Evolutionary conservation across 495 filamentous ascomycete species (phyloP).

Genomic region (Cercophora samala): DNA sequence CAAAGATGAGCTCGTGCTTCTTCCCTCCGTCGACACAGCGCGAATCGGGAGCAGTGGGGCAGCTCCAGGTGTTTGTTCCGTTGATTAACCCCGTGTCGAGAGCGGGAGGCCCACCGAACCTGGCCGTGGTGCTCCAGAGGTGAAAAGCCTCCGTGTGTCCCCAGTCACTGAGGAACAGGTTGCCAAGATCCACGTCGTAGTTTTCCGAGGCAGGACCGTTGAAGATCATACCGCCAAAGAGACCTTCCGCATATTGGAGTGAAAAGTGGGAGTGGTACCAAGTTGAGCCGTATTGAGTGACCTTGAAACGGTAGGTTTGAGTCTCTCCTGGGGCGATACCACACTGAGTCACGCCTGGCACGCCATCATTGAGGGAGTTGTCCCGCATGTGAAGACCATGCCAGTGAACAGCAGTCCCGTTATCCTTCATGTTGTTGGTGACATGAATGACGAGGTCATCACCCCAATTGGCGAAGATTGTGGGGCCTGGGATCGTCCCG

Average conservation of each 20-base stretch:
- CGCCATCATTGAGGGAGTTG: constrained; percentile 34
- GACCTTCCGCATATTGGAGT: constrained; percentile 47
- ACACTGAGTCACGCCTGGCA: constrained; percentile 32
- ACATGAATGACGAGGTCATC: constrained; percentile 44
- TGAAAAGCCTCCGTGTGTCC: constrained; percentile 32
- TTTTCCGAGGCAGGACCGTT: constrained; percentile 45
- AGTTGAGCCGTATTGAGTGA: constrained; percentile 30
- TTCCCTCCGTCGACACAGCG: constrained; percentile 33
- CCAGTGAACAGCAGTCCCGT: constrained; percentile 36
- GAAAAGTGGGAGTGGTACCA: constrained; percentile 51
- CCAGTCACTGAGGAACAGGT: constrained; percentile 22
- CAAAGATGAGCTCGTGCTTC: constrained; percentile 38
- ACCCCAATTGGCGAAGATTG: constrained; percentile 50
- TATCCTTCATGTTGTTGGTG: constrained; percentile 24
- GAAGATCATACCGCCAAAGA: constrained; percentile 46
- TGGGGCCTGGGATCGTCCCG: constrained; percentile 52
- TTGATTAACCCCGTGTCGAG: constrained; percentile 35
- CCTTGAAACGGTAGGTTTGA: constrained; percentile 34
- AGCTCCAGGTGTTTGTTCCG: constrained; percentile 39
- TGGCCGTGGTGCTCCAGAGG: constrained; percentile 26
- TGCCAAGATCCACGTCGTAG: constrained; percentile 38
- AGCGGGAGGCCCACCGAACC: constrained; percentile 32
- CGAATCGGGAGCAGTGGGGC: constrained; percentile 19
- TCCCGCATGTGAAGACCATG: constrained; percentile 33
- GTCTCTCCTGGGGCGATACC: constrained; percentile 29